phyloP scores from a whole-genome alignment of 2,329 filamentous ascomycete genomes.

The Fusarium torreyae region DNA sequence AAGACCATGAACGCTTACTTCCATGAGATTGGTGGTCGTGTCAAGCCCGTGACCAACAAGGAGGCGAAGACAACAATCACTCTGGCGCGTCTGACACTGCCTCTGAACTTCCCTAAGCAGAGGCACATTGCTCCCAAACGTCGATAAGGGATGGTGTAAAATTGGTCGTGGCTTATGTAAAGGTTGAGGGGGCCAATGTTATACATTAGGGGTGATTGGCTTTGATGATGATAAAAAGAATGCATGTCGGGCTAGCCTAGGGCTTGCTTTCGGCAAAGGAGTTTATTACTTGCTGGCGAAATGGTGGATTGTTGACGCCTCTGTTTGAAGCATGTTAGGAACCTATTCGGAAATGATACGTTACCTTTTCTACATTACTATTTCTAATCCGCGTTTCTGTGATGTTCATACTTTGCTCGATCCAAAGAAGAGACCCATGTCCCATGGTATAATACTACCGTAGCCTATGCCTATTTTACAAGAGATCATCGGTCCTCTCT shows the following conservation, averaged over 20 bases:
- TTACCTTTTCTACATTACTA: neutral
- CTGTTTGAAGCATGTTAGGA: neutral
- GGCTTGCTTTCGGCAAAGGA: constrained; percentile 40
- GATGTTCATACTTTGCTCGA: too few species aligned
- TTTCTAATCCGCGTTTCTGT: neutral
- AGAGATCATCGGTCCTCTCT: too few species aligned
- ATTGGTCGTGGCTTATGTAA: neutral
- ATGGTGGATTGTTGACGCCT: constrained; percentile 5
- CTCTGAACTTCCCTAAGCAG: constrained; percentile 84
- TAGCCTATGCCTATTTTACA: neutral
- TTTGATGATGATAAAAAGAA: constrained; percentile 32
- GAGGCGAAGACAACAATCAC: constrained; percentile 69
- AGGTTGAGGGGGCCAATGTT: neutral
- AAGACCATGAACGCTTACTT: constrained; percentile 81
- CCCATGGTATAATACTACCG: neutral
- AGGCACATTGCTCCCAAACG: constrained; percentile 53
- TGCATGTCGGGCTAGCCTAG: constrained; percentile 33
- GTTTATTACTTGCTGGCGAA: constrained; percentile 27
- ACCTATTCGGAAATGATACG: neutral
- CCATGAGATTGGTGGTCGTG: constrained; percentile 79
- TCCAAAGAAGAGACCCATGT: neutral
- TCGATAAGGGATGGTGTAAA: constrained; percentile 27
- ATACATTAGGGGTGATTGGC: neutral
- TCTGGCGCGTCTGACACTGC: constrained; percentile 81
- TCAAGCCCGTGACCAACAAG: constrained; percentile 73